These are phyloP conservation scores for Alternaria brassicicola DNA, from an alignment of 2,329 filamentous ascomycete genomes.

Conservation along the genomic window DNA sequence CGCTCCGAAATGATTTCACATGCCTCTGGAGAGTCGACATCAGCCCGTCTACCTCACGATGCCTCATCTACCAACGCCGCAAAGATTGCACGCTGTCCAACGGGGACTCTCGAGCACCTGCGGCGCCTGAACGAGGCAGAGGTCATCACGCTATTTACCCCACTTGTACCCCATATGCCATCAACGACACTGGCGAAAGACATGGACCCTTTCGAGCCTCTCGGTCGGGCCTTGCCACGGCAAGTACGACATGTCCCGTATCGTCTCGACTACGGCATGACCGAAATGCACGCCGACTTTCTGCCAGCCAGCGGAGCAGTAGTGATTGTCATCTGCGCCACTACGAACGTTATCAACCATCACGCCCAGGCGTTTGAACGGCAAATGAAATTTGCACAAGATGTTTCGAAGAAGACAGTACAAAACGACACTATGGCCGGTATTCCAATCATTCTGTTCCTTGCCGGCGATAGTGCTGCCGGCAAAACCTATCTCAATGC, in stretches of 20 bases:
- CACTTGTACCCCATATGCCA: conserved; percentile 59
- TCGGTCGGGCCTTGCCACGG: conserved; percentile 67
- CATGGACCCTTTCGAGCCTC: conserved; percentile 73
- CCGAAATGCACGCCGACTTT: conserved; percentile 66
- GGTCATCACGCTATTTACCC: conserved; percentile 55
- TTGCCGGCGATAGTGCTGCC: conserved; percentile 28
- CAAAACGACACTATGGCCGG: conserved; percentile 20
- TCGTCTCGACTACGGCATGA: conserved; percentile 67
- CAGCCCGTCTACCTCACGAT: neutral
- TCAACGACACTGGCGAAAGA: conserved; percentile 46
- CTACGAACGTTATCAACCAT: conserved; percentile 33
- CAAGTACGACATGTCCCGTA: conserved; percentile 75
- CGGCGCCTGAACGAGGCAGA: conserved; percentile 47
- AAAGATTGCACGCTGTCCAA: conserved; percentile 35
- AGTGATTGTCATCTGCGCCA: conserved; percentile 61
- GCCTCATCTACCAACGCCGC: conserved; percentile 23
- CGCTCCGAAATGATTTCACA: neutral
- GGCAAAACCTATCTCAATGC: conserved; percentile 27
- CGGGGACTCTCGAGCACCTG: conserved; percentile 33
- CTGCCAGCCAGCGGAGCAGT: conserved; percentile 65
- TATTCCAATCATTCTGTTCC: conserved; percentile 36
- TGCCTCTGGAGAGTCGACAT: neutral
- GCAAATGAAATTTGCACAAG: conserved; percentile 40
- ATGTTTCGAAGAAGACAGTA: conserved; percentile 23
- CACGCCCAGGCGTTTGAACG: conserved; percentile 35